Evolutionary conservation across 305 asterid species (phyloP).

Genomic region (Ajuga reptans): DNA sequence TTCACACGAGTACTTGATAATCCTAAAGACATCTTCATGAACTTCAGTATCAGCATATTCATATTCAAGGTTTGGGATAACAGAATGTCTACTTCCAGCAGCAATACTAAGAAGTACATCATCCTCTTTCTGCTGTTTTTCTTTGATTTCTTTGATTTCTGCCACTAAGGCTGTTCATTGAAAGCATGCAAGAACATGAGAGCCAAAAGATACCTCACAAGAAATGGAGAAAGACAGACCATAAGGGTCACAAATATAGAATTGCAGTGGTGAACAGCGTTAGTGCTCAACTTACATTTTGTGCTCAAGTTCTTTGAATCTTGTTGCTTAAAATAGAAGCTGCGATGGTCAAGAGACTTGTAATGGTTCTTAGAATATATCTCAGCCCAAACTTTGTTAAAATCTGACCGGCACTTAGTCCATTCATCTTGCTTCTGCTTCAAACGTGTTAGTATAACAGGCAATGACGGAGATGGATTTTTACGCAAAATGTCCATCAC

Average conservation of each 20-base stretch:
- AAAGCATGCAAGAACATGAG: constrained; percentile 28
- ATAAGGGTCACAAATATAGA: neutral
- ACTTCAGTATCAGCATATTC: constrained; percentile 70
- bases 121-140: constrained; percentile 73
- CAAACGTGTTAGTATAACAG: constrained; percentile 78
- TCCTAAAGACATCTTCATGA: constrained; percentile 77
- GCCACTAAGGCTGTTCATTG: constrained; percentile 61
- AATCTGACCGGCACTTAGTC: constrained; percentile 86
- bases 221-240: neutral
- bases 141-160: constrained; percentile 89
- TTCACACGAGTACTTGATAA: constrained; percentile 78
- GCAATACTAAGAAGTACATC: constrained; percentile 65
- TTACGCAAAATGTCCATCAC: constrained; percentile 87
- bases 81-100: constrained; percentile 75
- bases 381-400: constrained; percentile 98
- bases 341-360: constrained; percentile 98
- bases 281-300: constrained; percentile 57
- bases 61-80: constrained; percentile 66
- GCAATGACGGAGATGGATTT: constrained; percentile 71
- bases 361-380: constrained; percentile 88
- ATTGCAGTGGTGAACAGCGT: neutral
- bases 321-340: constrained; percentile 98
- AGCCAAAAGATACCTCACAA: constrained; percentile 18
- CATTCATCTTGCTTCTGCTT: constrained; percentile 99
- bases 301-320: constrained; percentile 91